A percentile compares a stretch with the other conserved stretches of the same genome.
Evolutionary conservation across 2,329 filamentous ascomycete genomes (phyloP).

Genomic region (Pseudogymnoascus sp.): DNA sequence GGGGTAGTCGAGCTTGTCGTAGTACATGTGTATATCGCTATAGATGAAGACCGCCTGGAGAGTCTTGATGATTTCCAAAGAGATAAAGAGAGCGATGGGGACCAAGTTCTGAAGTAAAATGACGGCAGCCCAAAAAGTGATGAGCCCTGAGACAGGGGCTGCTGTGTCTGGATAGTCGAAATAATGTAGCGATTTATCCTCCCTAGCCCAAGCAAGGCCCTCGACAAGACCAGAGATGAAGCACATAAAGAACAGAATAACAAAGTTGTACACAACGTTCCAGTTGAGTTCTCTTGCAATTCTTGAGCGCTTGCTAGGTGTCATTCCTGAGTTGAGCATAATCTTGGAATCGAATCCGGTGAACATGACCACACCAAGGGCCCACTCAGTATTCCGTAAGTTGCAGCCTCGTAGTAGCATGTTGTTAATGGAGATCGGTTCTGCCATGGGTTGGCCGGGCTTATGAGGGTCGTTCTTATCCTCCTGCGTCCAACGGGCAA

Average conservation of each 20-base stretch:
- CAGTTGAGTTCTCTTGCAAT: slow-evolving; percentile 93
- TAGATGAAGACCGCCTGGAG: slow-evolving; percentile 96
- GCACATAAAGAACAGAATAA: slow-evolving; percentile 84
- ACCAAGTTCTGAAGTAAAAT: slow-evolving; percentile 98
- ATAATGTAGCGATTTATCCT: slow-evolving; percentile 64
- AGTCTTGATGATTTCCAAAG: slow-evolving; percentile 88
- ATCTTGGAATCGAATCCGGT: slow-evolving; percentile 97
- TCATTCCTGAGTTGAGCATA: slow-evolving; percentile 96
- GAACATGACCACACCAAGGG: slow-evolving; percentile 84
- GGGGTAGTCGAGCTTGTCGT: slow-evolving; percentile 85
- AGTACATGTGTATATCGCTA: slow-evolving; percentile 94
- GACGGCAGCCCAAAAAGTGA: slow-evolving; percentile 92
- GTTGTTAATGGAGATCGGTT: slow-evolving; percentile 93
- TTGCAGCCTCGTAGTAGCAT: slow-evolving; percentile 88
- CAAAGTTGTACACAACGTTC: slow-evolving; percentile 95
- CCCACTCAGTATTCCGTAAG: slow-evolving; percentile 92
- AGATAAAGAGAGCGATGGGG: slow-evolving; percentile 95
- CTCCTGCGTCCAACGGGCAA: slow-evolving; percentile 75
- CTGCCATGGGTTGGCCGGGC: slow-evolving; percentile 69
- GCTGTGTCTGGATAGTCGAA: slow-evolving; percentile 71
- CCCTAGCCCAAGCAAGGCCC: slow-evolving; percentile 70
- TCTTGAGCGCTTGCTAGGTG: slow-evolving; percentile 84
- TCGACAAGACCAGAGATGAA: slow-evolving; percentile 77
- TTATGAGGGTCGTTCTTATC: slow-evolving; percentile 55
- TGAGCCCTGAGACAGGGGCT: slow-evolving; percentile 52